Evolutionary conservation across 768 basidiomycete species (phyloP).

Genomic region (Psilocybe cubensis): DNA sequence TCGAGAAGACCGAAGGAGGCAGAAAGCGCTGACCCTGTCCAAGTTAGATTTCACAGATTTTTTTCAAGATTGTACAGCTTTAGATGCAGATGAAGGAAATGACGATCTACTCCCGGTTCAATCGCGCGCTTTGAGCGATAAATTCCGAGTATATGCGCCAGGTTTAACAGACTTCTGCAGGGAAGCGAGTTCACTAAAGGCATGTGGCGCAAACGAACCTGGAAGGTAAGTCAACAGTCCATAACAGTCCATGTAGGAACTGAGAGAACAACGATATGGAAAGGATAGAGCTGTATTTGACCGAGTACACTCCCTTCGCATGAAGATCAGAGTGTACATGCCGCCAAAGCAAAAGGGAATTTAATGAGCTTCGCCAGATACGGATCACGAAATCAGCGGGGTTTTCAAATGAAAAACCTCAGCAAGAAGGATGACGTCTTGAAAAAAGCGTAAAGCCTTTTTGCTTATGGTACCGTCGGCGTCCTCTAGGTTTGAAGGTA

Average conservation of each 20-base stretch:
- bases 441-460: background rate
- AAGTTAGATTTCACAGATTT: constrained; percentile 15
- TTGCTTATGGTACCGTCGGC: background rate
- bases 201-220: constrained; percentile 8
- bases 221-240: constrained; percentile 1
- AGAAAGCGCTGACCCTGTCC: constrained; percentile 1
- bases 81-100: constrained; percentile 8
- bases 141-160: constrained; percentile 2
- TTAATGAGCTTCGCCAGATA: constrained; percentile 11
- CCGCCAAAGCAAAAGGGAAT: background rate
- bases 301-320: constrained; percentile 6
- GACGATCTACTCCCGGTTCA: constrained; percentile 23
- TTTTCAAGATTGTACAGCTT: constrained; percentile 7
- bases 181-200: constrained; percentile 1
- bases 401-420: constrained; percentile 12
- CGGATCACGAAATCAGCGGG: constrained; percentile 32
- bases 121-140: constrained; percentile 17
- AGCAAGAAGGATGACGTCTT: constrained; percentile 11
- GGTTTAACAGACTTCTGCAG: background rate
- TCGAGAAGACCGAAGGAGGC: constrained; percentile 15
- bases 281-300: constrained; percentile 3
- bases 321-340: constrained; percentile 15
- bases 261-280: constrained; percentile 7
- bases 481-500: background rate
- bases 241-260: constrained; percentile 8